These are phyloP conservation scores for Taphrina betulina DNA, from an alignment of 1,139 yeast genomes.

Conservation along the genomic window DNA sequence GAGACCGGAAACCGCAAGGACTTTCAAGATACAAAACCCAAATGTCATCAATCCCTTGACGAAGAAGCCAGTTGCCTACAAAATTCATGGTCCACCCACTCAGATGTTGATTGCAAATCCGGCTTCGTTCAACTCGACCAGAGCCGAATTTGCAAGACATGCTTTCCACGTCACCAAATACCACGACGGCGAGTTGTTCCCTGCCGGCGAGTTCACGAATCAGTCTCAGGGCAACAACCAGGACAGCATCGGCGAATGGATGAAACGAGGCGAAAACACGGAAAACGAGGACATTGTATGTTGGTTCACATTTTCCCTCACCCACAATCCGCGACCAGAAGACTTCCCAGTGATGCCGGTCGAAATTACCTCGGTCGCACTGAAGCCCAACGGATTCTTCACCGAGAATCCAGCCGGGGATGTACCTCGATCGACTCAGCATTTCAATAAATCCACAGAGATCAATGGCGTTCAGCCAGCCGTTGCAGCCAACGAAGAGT, in stretches of 20 bases:
- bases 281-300: constrained; percentile 68
- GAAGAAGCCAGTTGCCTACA: constrained; percentile 71
- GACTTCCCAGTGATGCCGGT: constrained; percentile 74
- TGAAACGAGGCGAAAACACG: constrained; percentile 47
- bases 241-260: constrained; percentile 10
- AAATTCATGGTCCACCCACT: constrained; percentile 72
- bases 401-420: constrained; percentile 19
- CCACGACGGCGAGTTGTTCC: constrained; percentile 60
- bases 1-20: constrained; percentile 61
- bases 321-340: constrained; percentile 85
- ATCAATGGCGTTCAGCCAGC: not conserved
- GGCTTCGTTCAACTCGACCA: constrained; percentile 70
- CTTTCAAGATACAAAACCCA: constrained; percentile 79
- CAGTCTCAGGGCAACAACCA: constrained; percentile 17
- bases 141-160: constrained; percentile 77
- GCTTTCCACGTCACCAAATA: constrained; percentile 69
- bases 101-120: constrained; percentile 71
- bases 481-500: constrained; percentile 3
- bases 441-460: constrained; percentile 20
- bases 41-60: constrained; percentile 63
- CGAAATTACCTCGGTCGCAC: constrained; percentile 13
- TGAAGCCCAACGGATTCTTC: constrained; percentile 25
- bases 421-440: constrained; percentile 17
- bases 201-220: constrained; percentile 61
- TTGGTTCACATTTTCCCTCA: constrained; percentile 79